Percentiles rank a stretch among this genome's conserved stretches.
Evolutionary conservation across 106 monocot genomes (phyloP).

Genomic region (Dioscorea alata): DNA sequence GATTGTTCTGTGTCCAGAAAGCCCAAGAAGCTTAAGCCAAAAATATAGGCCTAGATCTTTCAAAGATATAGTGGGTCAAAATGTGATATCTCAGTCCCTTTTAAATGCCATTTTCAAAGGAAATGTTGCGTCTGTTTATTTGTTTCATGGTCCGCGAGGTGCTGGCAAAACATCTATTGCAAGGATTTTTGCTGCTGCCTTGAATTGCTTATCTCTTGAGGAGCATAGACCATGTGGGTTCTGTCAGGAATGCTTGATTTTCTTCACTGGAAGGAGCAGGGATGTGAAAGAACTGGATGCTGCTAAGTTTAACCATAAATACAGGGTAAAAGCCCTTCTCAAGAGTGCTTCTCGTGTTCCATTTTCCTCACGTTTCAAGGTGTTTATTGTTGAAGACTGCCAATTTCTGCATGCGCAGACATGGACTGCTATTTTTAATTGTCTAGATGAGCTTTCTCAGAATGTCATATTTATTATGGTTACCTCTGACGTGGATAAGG

Average conservation of each 20-base stretch:
- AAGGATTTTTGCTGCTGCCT: constrained; percentile 79
- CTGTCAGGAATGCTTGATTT: constrained; percentile 69
- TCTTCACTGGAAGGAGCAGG: constrained; percentile 77
- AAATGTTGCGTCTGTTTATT: constrained; percentile 80
- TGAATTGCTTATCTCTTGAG: constrained; percentile 77
- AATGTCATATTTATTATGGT: constrained; percentile 74
- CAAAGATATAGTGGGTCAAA: constrained; percentile 73
- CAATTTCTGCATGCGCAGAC: constrained; percentile 54
- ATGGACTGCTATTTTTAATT: constrained; percentile 74
- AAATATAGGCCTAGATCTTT: constrained; percentile 89
- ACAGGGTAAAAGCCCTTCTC: constrained; percentile 58
- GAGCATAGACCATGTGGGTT: constrained; percentile 76
- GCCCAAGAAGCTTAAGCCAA: constrained; percentile 73
- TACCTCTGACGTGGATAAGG: constrained; percentile 66
- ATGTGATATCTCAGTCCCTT: constrained; percentile 73
- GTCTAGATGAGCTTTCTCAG: constrained; percentile 41
- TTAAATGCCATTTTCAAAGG: constrained; percentile 53
- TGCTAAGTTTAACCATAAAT: constrained; percentile 53
- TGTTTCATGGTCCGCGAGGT: constrained; percentile 88
- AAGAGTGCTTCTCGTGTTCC: constrained; percentile 64
- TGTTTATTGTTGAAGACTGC: constrained; percentile 95
- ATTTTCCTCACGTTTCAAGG: constrained; percentile 57
- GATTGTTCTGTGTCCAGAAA: constrained; percentile 33
- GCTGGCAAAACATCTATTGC: constrained; percentile 92
- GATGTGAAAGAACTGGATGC: constrained; percentile 86